Evolutionary conservation across 2,329 filamentous ascomycete genomes (phyloP).

Genomic region (Botrytis aclada): DNA sequence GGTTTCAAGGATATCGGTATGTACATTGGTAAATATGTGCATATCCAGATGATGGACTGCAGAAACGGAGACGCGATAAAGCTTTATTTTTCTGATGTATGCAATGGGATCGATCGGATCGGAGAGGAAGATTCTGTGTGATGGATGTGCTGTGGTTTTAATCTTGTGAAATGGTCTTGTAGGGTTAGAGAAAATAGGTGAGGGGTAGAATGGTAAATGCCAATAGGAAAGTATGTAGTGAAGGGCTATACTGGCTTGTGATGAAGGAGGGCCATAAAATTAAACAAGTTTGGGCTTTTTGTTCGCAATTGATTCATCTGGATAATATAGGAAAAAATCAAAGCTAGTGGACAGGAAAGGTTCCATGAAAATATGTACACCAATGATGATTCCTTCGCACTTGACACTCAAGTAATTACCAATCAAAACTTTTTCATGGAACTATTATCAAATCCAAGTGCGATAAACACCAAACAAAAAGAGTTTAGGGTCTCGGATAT

Average conservation of each 20-base stretch:
- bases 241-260: not conserved
- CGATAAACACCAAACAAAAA: slow-evolving; percentile 9
- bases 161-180: not conserved
- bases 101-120: slow-evolving; percentile 19
- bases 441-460: not conserved
- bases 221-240: not conserved
- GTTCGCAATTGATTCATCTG: not conserved
- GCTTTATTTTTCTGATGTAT: slow-evolving; percentile 5
- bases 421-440: not conserved
- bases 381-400: not conserved
- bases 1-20: not conserved
- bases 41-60: not conserved
- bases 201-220: slow-evolving; percentile 5
- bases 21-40: not conserved
- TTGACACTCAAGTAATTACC: not conserved
- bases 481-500: slow-evolving; percentile 8
- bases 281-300: not conserved
- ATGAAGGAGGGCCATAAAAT: not conserved
- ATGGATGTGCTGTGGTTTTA: slow-evolving; percentile 2
- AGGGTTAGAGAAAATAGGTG: not conserved
- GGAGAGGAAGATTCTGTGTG: slow-evolving; percentile 14
- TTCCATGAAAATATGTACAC: not conserved
- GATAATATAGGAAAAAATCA: not conserved
- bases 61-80: slow-evolving; percentile 13
- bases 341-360: not conserved